Conservation (phyloP, 257 asterid species). For the Solanum megistacrolobum region DNA sequence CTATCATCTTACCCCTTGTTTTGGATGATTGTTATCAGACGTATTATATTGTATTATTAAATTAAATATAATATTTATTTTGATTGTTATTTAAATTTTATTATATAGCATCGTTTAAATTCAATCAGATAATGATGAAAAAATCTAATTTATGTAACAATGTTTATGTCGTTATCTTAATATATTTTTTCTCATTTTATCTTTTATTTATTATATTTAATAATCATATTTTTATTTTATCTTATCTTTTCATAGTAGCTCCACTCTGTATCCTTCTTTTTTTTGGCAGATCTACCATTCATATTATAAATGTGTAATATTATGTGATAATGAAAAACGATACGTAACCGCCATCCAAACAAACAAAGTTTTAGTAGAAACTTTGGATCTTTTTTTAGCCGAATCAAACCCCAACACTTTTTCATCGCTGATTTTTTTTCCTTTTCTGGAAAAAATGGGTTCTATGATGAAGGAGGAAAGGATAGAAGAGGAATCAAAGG, state of each 20-base stretch:
- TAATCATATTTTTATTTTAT: too few species aligned
- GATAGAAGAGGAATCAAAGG: conserved; percentile 26
- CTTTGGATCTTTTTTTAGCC: background rate
- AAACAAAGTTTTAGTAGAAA: too few species aligned
- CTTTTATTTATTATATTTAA: too few species aligned
- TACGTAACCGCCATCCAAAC: too few species aligned
- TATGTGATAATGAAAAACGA: fast-evolving
- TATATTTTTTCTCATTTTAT: too few species aligned
- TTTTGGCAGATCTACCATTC: fast-evolving
- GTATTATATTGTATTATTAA: too few species aligned
- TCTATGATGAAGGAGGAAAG: conserved; percentile 36
- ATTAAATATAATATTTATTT: too few species aligned
- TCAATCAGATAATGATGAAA: fast-evolving
- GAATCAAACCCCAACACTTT: background rate
- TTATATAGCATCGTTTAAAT: fast-evolving
- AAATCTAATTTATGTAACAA: fast-evolving
- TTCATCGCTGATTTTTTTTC: background rate
- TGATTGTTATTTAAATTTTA: too few species aligned
- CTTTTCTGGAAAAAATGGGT: conserved; percentile 39
- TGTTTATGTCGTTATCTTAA: too few species aligned
- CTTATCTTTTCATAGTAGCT: fast-evolving
- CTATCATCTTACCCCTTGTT: background rate
- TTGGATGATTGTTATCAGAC: too few species aligned
- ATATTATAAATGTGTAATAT: too few species aligned
- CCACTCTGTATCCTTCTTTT: too few species aligned